Conservation (phyloP, 495 filamentous ascomycete species). For the Mycothermus thermophilus region DNA sequence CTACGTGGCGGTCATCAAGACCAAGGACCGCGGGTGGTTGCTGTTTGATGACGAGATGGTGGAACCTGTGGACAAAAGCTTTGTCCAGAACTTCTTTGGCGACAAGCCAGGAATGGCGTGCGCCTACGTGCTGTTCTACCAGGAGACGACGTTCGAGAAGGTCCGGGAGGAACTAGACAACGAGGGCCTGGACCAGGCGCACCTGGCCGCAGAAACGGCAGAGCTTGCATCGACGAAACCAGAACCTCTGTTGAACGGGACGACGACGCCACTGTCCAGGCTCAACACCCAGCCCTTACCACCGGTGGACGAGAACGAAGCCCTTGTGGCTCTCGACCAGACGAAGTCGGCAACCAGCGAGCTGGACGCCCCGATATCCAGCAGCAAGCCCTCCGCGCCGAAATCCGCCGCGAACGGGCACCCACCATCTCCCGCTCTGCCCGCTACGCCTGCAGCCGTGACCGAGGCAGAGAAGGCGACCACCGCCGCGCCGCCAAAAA, state of each 20-base stretch:
- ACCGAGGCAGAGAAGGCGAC: constrained; percentile 16
- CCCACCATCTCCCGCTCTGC: constrained; percentile 5
- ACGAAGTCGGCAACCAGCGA: constrained; percentile 45
- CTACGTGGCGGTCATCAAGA: constrained; percentile 96
- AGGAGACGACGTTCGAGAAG: constrained; percentile 86
- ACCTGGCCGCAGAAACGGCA: constrained; percentile 41
- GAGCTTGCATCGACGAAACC: constrained; percentile 32
- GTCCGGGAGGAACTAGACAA: constrained; percentile 69
- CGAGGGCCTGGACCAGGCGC: constrained; percentile 56
- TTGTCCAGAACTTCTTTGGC: constrained; percentile 95
- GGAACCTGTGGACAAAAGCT: constrained; percentile 90
- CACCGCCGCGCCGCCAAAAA: constrained; percentile 27
- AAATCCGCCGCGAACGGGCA: background rate
- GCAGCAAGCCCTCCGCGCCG: constrained; percentile 4
- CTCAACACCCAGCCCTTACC: constrained; percentile 26
- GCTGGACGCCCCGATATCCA: constrained; percentile 5
- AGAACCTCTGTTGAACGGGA: constrained; percentile 1
- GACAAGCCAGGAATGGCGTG: constrained; percentile 83
- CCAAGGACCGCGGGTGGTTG: constrained; percentile 87
- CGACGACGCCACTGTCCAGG: constrained; percentile 21
- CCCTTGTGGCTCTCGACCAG: constrained; percentile 42
- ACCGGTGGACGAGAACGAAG: constrained; percentile 37
- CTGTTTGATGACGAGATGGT: constrained; percentile 98
- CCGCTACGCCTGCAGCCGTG: constrained; percentile 17
- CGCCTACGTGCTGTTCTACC: constrained; percentile 95